A percentile compares a stretch with the other conserved stretches of the same genome.
Evolutionary conservation across 2,329 filamentous ascomycete genomes (phyloP).

Genomic region (Monilinia aucupariae): DNA sequence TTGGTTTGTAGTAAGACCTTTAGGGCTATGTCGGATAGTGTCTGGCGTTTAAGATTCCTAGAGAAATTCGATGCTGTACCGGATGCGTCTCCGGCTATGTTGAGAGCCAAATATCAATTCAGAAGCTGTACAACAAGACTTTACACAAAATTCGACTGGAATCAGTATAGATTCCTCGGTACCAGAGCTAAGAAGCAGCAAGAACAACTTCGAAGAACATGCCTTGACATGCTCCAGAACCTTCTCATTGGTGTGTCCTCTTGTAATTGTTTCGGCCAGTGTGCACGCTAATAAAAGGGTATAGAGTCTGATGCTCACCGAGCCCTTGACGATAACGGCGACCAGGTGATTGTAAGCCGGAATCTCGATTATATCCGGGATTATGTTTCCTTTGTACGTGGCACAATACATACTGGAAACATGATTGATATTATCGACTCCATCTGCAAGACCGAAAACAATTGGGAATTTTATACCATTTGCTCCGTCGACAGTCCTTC

Average conservation of each 20-base stretch:
- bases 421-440: conserved; percentile 30
- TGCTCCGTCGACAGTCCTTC: conserved; percentile 9
- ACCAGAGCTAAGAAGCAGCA: not conserved
- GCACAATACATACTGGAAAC: conserved; percentile 10
- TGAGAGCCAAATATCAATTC: conserved; percentile 32
- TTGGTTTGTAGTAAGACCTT: conserved; percentile 38
- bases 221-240: conserved; percentile 38
- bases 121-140: conserved; percentile 35
- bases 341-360: conserved; percentile 35
- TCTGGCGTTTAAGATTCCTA: conserved; percentile 45
- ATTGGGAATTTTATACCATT: conserved; percentile 7
- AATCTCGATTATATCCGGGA: conserved; percentile 28
- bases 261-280: not conserved
- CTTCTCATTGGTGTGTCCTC: conserved; percentile 41
- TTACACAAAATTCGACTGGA: conserved; percentile 26
- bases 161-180: not conserved
- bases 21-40: conserved; percentile 38
- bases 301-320: conserved; percentile 30
- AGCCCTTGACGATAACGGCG: conserved; percentile 12
- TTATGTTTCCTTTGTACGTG: conserved; percentile 18
- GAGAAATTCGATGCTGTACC: conserved; percentile 38
- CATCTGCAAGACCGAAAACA: conserved; percentile 24
- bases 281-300: not conserved
- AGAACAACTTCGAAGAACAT: conserved; percentile 20
- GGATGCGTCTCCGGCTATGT: conserved; percentile 29